Percentiles rank a stretch among this genome's conserved stretches.
Conservation (phyloP, 805 yeast genomes). For the Clavispora carvajalis region DNA sequence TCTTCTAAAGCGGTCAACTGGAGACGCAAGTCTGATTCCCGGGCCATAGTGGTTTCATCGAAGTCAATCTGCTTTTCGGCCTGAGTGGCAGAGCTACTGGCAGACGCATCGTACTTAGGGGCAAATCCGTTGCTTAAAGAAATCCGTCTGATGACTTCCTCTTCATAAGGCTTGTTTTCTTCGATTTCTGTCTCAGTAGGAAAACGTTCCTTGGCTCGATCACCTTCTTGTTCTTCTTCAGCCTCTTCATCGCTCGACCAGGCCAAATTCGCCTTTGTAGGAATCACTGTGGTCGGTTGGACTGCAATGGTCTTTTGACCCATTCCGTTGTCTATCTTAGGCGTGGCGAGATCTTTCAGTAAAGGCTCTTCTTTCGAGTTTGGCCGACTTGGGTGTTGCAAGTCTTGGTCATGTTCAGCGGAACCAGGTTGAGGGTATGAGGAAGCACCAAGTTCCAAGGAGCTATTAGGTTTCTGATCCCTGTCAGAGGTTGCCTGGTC, state of each 20-base stretch:
- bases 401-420: not conserved
- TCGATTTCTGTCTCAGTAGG: not conserved
- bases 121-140: constrained; percentile 5
- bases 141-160: constrained; percentile 8
- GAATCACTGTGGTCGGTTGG: constrained; percentile 69
- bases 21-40: not conserved
- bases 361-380: not conserved
- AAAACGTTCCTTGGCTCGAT: not conserved
- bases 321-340: constrained; percentile 7
- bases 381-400: not conserved
- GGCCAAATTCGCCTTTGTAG: constrained; percentile 75
- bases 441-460: not conserved
- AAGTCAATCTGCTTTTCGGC: not conserved
- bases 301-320: constrained; percentile 34
- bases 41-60: not conserved
- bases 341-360: constrained; percentile 11
- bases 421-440: not conserved
- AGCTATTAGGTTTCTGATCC: not conserved
- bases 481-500: not conserved
- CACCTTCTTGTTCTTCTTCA: constrained; percentile 16
- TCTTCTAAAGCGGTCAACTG: not conserved
- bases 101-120: not conserved
- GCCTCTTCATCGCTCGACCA: constrained; percentile 84
- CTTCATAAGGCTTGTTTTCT: not conserved
- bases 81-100: not conserved